phyloP scores from a whole-genome alignment of 495 filamentous ascomycete species.

The Hypoxylon cercidicola region DNA sequence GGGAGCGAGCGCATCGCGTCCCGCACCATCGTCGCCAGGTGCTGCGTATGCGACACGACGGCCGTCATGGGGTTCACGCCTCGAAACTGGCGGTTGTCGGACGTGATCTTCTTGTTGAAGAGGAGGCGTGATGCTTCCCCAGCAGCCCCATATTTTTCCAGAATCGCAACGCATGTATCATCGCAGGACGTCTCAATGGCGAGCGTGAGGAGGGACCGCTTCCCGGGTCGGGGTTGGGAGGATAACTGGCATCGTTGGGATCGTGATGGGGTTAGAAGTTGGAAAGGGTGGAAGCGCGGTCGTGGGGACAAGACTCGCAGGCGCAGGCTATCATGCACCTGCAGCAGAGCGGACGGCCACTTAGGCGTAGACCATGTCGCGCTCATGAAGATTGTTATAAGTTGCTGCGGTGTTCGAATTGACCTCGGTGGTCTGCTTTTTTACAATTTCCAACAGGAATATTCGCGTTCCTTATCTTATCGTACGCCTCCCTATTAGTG shows the following conservation, averaged over 20 bases:
- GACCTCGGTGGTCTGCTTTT: background rate
- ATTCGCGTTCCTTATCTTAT: constrained; percentile 6
- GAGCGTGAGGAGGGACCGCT: constrained; percentile 68
- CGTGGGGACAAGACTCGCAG: background rate
- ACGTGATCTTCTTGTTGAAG: constrained; percentile 85
- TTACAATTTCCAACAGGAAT: background rate
- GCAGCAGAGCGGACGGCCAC: constrained; percentile 1
- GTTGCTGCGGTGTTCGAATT: background rate
- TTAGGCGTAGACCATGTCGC: constrained; percentile 8
- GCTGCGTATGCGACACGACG: constrained; percentile 75
- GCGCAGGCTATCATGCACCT: constrained; percentile 1
- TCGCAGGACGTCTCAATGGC: constrained; percentile 98
- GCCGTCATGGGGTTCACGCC: constrained; percentile 84
- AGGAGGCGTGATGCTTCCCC: constrained; percentile 63
- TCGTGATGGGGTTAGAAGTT: background rate
- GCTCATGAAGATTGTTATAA: constrained; percentile 16
- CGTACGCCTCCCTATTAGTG: background rate
- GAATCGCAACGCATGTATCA: constrained; percentile 90
- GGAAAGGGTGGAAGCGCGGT: constrained; percentile 1
- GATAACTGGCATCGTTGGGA: constrained; percentile 17
- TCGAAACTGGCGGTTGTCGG: constrained; percentile 72
- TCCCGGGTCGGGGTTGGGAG: background rate
- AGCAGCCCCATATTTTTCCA: constrained; percentile 64
- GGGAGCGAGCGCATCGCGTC: constrained; percentile 70
- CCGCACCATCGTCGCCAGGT: constrained; percentile 63